A percentile compares a stretch with the other conserved stretches of the same genome.
Evolutionary conservation across 768 basidiomycete species (phyloP).

Genomic region (Lactarius vividus): DNA sequence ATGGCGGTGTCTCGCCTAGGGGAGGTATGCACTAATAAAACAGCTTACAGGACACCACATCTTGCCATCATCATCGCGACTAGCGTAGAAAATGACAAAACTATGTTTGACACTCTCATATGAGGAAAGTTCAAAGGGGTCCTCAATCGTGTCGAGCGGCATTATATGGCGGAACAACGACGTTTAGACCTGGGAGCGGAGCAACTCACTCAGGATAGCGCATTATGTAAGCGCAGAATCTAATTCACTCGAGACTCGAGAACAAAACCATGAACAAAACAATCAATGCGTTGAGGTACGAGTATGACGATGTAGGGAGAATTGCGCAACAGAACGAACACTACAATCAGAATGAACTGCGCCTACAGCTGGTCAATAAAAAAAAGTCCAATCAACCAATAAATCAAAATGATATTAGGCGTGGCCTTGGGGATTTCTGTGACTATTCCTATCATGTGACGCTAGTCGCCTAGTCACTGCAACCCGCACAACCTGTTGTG

Average conservation of each 20-base stretch:
- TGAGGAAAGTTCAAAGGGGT: constrained; percentile 41
- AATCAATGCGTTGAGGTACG: neutral
- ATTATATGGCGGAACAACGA: constrained; percentile 11
- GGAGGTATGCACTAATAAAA: neutral
- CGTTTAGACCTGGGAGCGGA: too few relatives aligned
- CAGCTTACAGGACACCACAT: constrained; percentile 70
- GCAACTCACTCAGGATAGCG: neutral
- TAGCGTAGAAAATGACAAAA: constrained; percentile 71
- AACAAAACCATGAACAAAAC: neutral
- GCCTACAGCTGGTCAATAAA: constrained; percentile 1
- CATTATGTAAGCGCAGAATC: neutral
- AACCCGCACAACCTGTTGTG: constrained; percentile 7
- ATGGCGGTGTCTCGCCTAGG: constrained; percentile 5
- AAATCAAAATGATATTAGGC: constrained; percentile 8
- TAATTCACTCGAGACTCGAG: neutral
- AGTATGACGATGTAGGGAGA: neutral
- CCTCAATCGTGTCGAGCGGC: constrained; percentile 24
- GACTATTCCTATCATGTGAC: neutral
- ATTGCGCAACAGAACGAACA: neutral
- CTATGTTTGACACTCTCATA: constrained; percentile 45
- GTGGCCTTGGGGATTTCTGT: neutral
- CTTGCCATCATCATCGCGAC: constrained; percentile 52
- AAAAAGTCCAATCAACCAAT: constrained; percentile 8
- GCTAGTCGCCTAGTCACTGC: constrained; percentile 1
- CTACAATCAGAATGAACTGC: constrained; percentile 1